Evolutionary conservation across 225 moss, liverwort and hornwort species (phyloP), one percentile per base, ranked within the genome.

Genomic region (Rhytidiadelphus loreus): DNA sequence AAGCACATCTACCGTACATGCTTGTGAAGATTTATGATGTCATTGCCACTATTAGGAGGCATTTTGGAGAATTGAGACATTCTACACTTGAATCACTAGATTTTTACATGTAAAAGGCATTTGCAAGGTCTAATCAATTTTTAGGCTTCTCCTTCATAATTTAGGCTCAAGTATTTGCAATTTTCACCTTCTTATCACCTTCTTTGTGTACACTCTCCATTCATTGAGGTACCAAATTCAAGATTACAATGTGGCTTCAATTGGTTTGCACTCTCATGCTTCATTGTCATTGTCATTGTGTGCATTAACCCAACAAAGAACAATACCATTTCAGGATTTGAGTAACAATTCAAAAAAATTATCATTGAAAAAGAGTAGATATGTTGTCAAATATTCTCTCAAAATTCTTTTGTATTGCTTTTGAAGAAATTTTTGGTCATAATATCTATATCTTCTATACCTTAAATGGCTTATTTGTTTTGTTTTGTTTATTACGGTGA

Each of bases 41-140:
- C 1, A 73, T 6, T 1, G 1, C 16, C 0, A 44, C 3, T 44
- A 29, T 29, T 28, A 44, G 6, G 3, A 73, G 46, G 46, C 2
- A 6, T 11, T 46, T 73, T 18, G 5, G 4, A 46, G 3, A 73
- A 46, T 48, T 30, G 0, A 16, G 2, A 73, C 30, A 46, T 44
- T 46, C 2, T 10, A 16, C 2, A 9, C 7, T 0, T 5, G 3
- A 44, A 72, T 6, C 3, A 29, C 0, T 72, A 10, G 6, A 28
- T 3, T 44, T 44, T 0, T 44, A 5, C 16, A 44, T 44, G 0
- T 11, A 17, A 11, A 2, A 0, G 2, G 2, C 3, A 0, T 44
- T 28, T 44, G 3, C 1, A 28, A 44, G 2, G 6, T 72, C 0
- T 0, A 0, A 72, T 72, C 0, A 0, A 16, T 9, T 43, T 28